A percentile compares a stretch with the other conserved stretches of the same genome.
phyloP scores from a whole-genome alignment of 2,329 filamentous ascomycete genomes.

The Trematosphaeria pertusa region DNA sequence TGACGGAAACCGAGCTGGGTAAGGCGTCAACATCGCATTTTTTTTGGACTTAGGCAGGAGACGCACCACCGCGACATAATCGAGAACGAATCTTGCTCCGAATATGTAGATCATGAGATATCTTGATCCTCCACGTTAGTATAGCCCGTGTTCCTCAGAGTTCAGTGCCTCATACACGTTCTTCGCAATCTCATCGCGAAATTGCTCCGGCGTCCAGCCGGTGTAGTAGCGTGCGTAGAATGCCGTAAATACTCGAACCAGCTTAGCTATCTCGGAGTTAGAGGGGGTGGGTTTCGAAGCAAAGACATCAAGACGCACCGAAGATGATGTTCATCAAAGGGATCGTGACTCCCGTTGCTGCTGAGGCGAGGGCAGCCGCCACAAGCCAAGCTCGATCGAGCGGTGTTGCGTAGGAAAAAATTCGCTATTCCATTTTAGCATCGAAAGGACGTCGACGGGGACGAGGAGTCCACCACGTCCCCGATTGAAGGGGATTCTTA shows the following conservation, averaged over 20 bases:
- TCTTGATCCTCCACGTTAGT: slow-evolving; percentile 4
- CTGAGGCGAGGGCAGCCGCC: slow-evolving; percentile 23
- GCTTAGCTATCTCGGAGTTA: slow-evolving; percentile 24
- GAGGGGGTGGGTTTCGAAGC: too few species aligned
- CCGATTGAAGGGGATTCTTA: slow-evolving; percentile 7
- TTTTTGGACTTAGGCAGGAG: too few species aligned
- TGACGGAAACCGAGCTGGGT: slow-evolving; percentile 36
- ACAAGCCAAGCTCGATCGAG: slow-evolving; percentile 22
- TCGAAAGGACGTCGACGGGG: too few species aligned
- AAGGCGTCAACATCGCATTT: too few species aligned
- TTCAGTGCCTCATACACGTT: slow-evolving; percentile 47
- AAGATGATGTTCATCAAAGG: slow-evolving; percentile 67
- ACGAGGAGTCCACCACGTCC: background rate
- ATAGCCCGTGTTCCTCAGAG: background rate
- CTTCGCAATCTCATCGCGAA: slow-evolving; percentile 54
- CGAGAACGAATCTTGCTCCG: slow-evolving; percentile 61
- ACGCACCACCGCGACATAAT: slow-evolving; percentile 61
- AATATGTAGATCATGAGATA: slow-evolving; percentile 65
- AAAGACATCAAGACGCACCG: slow-evolving; percentile 55
- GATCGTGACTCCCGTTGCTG: slow-evolving; percentile 38
- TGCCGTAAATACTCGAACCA: slow-evolving; percentile 59
- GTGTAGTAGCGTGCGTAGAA: slow-evolving; percentile 51
- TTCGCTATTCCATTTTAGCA: slow-evolving; percentile 19
- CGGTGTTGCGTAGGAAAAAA: slow-evolving; percentile 27
- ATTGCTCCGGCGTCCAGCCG: slow-evolving; percentile 51